Base-by-base conservation (phyloP, 2,329 filamentous ascomycete species). In the Sporothrix globosa region DNA sequence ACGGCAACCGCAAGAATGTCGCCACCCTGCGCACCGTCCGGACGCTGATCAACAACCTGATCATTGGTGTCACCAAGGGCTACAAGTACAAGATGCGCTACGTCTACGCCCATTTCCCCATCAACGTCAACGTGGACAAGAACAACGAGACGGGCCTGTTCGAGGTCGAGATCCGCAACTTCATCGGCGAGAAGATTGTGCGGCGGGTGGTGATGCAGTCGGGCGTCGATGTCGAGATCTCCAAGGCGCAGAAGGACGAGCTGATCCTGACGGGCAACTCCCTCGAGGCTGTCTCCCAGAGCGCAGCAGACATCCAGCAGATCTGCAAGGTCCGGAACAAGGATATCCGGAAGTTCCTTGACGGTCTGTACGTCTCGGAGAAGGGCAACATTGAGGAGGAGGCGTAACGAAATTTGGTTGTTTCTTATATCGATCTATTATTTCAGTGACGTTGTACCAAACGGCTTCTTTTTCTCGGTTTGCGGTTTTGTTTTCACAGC, bases 61-160 rank as follows among this genome's bases (percentile, higher is more conserved):
- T 99, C 84, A 90, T 94, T 80, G 96, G 96, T 84, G 96, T 99
- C 77, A 99, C 96, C 83, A 97, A 95, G 88, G 96, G 96, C 78
- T 99, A 91, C 92, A 96, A 96, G 88, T 99, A 99, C 92, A 99
- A 99, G 92, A 98, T 99, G 95, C 93, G 96, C 81, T 99, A 99
- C 88, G 96, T 99, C 85, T 99, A 99, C 84, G 96, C 96, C 83
- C 96, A 99, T 91, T 99, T 99, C 83, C 96, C 96, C 85, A 99
- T 99, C 93, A 99, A 99, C 90, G 95, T 99, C 87, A 98, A 97
- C 89, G 85, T 99, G 78, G 93, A 97, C 80, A 94, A 97, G 91
- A 95, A 95, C 89, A 83, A 84, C 81, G 96, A 98, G 87, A 96
- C 92, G 75, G 94, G 90, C 77, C 85, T 90, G 78, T 91, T 81